Base-by-base conservation (phyloP, 108 stramenopile genomes). In the Stephanodiscus minutulus region DNA sequence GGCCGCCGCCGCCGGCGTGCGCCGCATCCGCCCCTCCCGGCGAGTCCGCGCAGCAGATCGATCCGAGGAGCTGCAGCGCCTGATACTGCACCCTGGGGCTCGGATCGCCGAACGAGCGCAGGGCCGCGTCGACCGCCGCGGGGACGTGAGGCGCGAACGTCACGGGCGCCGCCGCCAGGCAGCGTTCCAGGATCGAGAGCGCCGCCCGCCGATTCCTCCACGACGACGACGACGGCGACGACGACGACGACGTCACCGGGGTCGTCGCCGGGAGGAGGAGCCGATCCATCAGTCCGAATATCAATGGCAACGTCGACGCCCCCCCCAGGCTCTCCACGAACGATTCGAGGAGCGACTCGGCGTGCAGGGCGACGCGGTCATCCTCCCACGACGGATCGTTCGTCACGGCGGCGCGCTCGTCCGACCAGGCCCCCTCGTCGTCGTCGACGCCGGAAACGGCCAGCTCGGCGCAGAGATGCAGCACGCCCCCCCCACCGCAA, bases 61-160 rank as follows among this genome's bases (percentile, higher is more conserved):
- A 62, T 18, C 88, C 86, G 53, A 88, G 67, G 39, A 92, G 58
- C 31, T 87, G 87, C 70, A 93, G 71, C 8, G 90, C 86, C 61
- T 87, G 85, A 49, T 76, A 87, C 64, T 83, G 86, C 18, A 89
- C 87, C 4, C 91, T 71, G 7, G 63, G 46, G 68, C 79, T 79
- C 15, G 61, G 20, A 48, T 70, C 28, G 13, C 72, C 61, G 61
- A 66, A 68, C 52, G 85, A 62, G 13, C 66, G 53, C 12, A 81
- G 58, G 29, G 84, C 87, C 28, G 80, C 80, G 36, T 84, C 76
- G 2, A 87, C 44, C 5, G 87, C 66, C n/a, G 85, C 83, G 10
- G 77, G 77, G 37, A 85, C 73, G 46, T 89, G 82, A 7, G 68
- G 70, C 21, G 76, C 75, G 69, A 88, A 84, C 10, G 84, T 61